These are phyloP conservation scores for Jatropha multifida DNA, from an alignment of 441 rosid genomes.

Conservation along the genomic window DNA sequence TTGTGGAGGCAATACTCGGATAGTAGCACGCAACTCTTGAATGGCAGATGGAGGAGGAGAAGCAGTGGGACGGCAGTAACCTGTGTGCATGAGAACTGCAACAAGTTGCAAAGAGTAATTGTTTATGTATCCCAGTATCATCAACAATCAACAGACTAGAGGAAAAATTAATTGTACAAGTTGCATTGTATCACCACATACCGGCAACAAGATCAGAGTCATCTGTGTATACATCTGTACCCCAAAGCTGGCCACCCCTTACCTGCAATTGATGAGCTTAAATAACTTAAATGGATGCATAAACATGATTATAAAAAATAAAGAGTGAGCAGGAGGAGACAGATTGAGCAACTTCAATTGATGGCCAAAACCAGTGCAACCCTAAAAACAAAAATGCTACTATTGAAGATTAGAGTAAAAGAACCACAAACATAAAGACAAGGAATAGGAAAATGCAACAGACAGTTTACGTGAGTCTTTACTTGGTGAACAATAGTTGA, in stretches of 20 bases:
- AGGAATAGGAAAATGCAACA: background rate
- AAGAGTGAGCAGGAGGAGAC: background rate
- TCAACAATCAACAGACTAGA: background rate
- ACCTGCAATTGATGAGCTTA: slow-evolving; percentile 54
- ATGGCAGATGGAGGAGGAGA: slow-evolving; percentile 97
- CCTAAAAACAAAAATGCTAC: background rate
- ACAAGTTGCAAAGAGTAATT: slow-evolving; percentile 32
- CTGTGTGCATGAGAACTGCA: slow-evolving; percentile 99
- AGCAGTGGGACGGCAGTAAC: slow-evolving; percentile 98
- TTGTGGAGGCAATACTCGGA: slow-evolving; percentile 85
- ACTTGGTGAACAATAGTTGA: background rate
- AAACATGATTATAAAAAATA: background rate
- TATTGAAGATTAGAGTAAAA: background rate
- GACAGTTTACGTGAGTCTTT: background rate
- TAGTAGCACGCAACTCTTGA: slow-evolving; percentile 88
- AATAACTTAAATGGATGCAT: background rate
- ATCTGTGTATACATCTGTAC: slow-evolving; percentile 92
- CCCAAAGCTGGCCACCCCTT: slow-evolving; percentile 98
- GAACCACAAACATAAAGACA: background rate
- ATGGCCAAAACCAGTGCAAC: background rate
- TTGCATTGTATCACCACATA: slow-evolving; percentile 33
- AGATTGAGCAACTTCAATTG: background rate
- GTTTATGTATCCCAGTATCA: slow-evolving; percentile 18
- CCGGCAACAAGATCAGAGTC: slow-evolving; percentile 99
- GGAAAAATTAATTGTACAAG: background rate